These are phyloP conservation scores for Malbranchea cinnamomea DNA, from an alignment of 2,329 filamentous ascomycete species.

Conservation along the genomic window DNA sequence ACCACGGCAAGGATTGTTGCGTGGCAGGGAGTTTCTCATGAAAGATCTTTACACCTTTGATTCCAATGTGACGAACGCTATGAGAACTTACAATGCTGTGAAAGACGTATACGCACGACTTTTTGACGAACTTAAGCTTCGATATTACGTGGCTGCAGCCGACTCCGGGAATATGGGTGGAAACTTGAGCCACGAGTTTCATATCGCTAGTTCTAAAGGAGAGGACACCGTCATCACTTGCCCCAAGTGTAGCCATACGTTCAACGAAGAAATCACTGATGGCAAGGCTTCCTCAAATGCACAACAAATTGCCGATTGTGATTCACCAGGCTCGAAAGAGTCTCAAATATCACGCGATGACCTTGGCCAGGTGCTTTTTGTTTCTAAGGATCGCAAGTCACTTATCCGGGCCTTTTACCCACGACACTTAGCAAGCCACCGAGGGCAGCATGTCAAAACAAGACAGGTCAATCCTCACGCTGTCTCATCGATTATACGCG, in stretches of 20 bases:
- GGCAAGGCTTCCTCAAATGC: slow-evolving; percentile 20
- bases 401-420: slow-evolving; percentile 58
- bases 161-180: slow-evolving; percentile 96
- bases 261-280: slow-evolving; percentile 74
- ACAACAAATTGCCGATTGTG: slow-evolving; percentile 6
- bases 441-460: slow-evolving; percentile 18
- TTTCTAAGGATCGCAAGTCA: slow-evolving; percentile 44
- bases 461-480: slow-evolving; percentile 43
- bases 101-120: slow-evolving; percentile 58
- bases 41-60: slow-evolving; percentile 98
- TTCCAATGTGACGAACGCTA: slow-evolving; percentile 46
- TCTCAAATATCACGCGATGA: slow-evolving; percentile 19
- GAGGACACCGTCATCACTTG: slow-evolving; percentile 79
- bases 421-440: slow-evolving; percentile 23
- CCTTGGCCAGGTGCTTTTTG: slow-evolving; percentile 25
- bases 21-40: slow-evolving; percentile 88
- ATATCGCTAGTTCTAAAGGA: slow-evolving; percentile 62
- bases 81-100: slow-evolving; percentile 67
- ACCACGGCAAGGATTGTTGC: slow-evolving; percentile 73
- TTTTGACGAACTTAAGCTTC: slow-evolving; percentile 69
- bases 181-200: slow-evolving; percentile 85
- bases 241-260: slow-evolving; percentile 54
- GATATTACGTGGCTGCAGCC: slow-evolving; percentile 71
- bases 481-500: slow-evolving; percentile 40
- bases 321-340: slow-evolving; percentile 5